These are phyloP conservation scores for Fusarium gaditjirri DNA, from an alignment of 2,329 filamentous ascomycete genomes.

Conservation along the genomic window DNA sequence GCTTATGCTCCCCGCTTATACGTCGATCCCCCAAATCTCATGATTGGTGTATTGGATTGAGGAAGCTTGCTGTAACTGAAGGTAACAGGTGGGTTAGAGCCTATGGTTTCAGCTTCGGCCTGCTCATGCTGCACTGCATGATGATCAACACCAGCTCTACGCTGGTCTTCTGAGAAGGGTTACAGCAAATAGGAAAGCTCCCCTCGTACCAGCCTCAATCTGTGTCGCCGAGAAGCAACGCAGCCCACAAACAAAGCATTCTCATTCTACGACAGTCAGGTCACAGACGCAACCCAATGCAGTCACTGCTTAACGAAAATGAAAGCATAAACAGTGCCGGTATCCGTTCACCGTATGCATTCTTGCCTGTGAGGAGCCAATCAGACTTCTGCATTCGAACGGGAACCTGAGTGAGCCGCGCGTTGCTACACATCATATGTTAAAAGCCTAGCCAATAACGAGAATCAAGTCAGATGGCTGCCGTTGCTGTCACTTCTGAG, in stretches of 20 bases:
- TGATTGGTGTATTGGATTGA: no score
- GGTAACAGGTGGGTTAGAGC: not conserved
- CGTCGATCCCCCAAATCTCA: not conserved
- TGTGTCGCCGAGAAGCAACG: no score
- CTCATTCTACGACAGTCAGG: fast-evolving
- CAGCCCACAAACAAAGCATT: no score
- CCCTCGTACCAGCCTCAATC: not conserved
- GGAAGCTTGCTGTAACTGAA: not conserved
- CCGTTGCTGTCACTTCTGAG: not conserved
- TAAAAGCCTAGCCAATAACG: fast-evolving
- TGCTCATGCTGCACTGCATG: not conserved
- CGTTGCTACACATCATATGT: not conserved
- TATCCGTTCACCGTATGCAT: not conserved
- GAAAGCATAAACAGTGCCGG: fast-evolving
- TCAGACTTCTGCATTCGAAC: fast-evolving
- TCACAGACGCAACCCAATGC: not conserved
- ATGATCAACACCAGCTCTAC: not conserved
- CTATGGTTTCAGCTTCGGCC: fast-evolving
- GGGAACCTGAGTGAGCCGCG: not conserved
- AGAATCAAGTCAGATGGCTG: no score
- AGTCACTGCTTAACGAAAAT: fast-evolving
- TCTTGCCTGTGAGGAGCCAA: not conserved
- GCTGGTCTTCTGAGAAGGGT: not conserved
- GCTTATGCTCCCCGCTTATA: not conserved
- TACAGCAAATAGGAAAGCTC: not conserved